A percentile compares a stretch with the other conserved stretches of the same genome.
Conservation (phyloP, 306 rosid species). For the Oxytropis ochrocephala region DNA sequence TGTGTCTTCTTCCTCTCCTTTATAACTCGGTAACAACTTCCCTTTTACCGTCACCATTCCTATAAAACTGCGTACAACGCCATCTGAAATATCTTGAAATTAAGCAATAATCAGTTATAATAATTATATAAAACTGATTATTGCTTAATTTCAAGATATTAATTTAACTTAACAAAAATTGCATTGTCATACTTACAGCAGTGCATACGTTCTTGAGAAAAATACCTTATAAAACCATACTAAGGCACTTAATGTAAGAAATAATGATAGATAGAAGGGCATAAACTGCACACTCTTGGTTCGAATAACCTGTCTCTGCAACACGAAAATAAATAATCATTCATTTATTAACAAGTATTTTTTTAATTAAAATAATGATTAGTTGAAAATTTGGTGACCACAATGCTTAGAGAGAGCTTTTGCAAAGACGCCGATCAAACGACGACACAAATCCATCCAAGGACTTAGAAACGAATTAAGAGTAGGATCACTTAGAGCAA, state of each 20-base stretch:
- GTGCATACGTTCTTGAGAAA: conserved; percentile 41
- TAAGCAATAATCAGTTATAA: too few relatives aligned
- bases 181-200: conserved; percentile 39
- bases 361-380: neutral
- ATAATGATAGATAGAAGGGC: conserved; percentile 63
- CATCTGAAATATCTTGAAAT: too few relatives aligned
- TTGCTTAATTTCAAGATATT: too few relatives aligned
- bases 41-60: too few relatives aligned
- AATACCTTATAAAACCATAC: conserved; percentile 70
- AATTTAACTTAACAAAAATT: too few relatives aligned
- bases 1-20: too few relatives aligned
- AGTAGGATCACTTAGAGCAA: neutral
- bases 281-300: conserved; percentile 68
- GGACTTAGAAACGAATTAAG: conserved; percentile 26
- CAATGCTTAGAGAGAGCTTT: conserved; percentile 68
- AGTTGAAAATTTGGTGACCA: conserved; percentile 32
- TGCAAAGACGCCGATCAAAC: conserved; percentile 57
- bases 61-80: too few relatives aligned
- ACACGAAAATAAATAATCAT: neutral
- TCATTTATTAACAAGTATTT: too few relatives aligned
- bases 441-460: conserved; percentile 66
- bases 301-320: conserved; percentile 54
- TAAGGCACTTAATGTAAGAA: conserved; percentile 68
- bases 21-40: too few relatives aligned
- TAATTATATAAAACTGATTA: too few relatives aligned